A percentile compares a stretch with the other conserved stretches of the same genome.
These are phyloP conservation scores for Cladosporium sp. DNA, from an alignment of 2,329 filamentous ascomycete genomes.

Conservation along the genomic window DNA sequence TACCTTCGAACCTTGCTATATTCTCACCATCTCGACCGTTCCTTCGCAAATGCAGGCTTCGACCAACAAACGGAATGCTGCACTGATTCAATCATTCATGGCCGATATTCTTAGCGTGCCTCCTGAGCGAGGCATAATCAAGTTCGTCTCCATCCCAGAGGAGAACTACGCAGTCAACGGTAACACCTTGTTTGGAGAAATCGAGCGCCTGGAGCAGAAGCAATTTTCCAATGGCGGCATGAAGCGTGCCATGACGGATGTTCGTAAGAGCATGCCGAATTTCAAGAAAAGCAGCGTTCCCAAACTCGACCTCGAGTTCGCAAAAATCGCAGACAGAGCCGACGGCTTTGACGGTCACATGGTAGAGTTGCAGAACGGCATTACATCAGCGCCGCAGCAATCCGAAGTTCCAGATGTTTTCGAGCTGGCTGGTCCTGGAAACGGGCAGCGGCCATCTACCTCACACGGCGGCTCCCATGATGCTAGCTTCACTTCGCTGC, in stretches of 20 bases:
- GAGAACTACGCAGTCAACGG: conserved; percentile 68
- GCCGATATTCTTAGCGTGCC: conserved; percentile 64
- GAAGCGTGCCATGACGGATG: conserved; percentile 33
- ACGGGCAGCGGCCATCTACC: conserved; percentile 22
- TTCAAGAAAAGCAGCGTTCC: conserved; percentile 21
- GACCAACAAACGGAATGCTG: conserved; percentile 75
- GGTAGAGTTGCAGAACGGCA: conserved; percentile 9
- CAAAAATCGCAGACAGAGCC: background rate
- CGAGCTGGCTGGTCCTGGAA: conserved; percentile 22
- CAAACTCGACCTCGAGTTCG: conserved; percentile 19
- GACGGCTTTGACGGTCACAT: conserved; percentile 10
- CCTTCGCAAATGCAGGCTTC: conserved; percentile 63
- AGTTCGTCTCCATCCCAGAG: conserved; percentile 65
- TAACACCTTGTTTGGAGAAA: conserved; percentile 63
- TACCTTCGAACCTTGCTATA: conserved; percentile 73
- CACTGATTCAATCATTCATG: conserved; percentile 72
- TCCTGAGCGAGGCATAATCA: conserved; percentile 63
- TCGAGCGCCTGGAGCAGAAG: conserved; percentile 53
- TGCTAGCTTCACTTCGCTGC: conserved; percentile 19
- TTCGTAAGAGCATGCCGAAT: conserved; percentile 24
- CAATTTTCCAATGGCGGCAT: conserved; percentile 39
- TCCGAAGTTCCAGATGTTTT: conserved; percentile 17
- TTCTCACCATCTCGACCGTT: conserved; percentile 67
- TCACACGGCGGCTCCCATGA: conserved; percentile 15
- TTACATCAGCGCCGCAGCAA: background rate